phyloP scores from a whole-genome alignment of 768 basidiomycete genomes.

The Tricholoma terreum region DNA sequence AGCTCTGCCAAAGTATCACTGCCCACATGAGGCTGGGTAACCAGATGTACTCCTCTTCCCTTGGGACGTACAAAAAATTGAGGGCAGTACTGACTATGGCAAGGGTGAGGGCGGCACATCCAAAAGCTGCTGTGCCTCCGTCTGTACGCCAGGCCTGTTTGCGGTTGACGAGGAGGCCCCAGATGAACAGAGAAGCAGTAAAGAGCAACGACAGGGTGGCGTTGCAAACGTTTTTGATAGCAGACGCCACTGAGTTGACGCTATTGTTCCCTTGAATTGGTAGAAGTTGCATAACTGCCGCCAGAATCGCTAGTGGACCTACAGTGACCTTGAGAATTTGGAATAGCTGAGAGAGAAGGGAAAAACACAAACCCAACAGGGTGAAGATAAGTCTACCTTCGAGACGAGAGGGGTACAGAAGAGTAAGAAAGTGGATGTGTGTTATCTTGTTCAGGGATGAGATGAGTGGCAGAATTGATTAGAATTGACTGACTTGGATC shows the following conservation, averaged over 20 bases:
- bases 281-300: constrained; percentile 81
- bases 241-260: constrained; percentile 58
- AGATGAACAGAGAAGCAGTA: constrained; percentile 83
- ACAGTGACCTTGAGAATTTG: constrained; percentile 1
- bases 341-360: background rate
- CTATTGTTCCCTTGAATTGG: constrained; percentile 48
- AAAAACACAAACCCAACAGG: constrained; percentile 59
- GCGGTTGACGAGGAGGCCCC: constrained; percentile 90
- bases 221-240: constrained; percentile 92
- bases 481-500: constrained; percentile 64
- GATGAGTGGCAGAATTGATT: background rate
- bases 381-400: constrained; percentile 85
- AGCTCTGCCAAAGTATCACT: constrained; percentile 95
- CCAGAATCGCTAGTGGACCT: constrained; percentile 84
- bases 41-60: constrained; percentile 87
- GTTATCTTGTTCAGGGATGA: constrained; percentile 61
- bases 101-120: constrained; percentile 77
- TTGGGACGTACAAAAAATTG: constrained; percentile 84
- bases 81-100: constrained; percentile 80
- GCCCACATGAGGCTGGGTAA: constrained; percentile 87
- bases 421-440: constrained; percentile 95
- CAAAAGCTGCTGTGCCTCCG: constrained; percentile 94
- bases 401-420: constrained; percentile 87
- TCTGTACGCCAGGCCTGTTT: constrained; percentile 94
- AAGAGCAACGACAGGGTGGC: constrained; percentile 95